Base-by-base conservation (phyloP, 164 flowering plant species). In the Paratinospora sagittata region DNA sequence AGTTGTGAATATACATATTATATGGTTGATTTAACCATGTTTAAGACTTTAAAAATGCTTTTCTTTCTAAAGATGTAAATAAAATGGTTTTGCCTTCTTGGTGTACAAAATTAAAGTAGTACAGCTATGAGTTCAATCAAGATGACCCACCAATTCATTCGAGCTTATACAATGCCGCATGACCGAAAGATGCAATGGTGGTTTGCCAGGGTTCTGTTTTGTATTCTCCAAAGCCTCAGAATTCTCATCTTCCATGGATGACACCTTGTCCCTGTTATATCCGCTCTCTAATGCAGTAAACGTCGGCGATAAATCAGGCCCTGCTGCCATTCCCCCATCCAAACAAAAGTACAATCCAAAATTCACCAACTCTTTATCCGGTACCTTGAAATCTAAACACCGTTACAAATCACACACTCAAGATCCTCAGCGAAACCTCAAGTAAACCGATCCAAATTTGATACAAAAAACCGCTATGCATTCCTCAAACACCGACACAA, bases 151-250 rank as follows among this genome's bases (percentile, higher is more conserved):
- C 81, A 52, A 65, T 33, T 81, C 87, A 63, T 0, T 67, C 41
- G 84, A 78, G 78, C 91, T 89, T 68, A 74, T 61, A 34, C 85
- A 82, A 69, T 89, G 90, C 34, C 91, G 78, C 69, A 87, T 76
- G 21, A 49, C 76, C 0, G 88, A 82, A 60, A 84, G 33, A 68
- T 85, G 76, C 64, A 86, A 72, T 0, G 91, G 91, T 30, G 93
- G 93, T 73, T 85, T 89, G 30, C 87, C 86, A 60, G 69, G 57
- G 14, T 23, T 78, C 36, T 84, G 85, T 27, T 81, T 81, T 10
- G 77, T 52, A 63, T 64, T 75, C n/a, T 76, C 83, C 66, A 74
- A 52, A 30, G 66, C 74, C 63, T 82, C 85, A 0, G 79, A 76
- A 63, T 61, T 78, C 67, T 80, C 78, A 12, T 79, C 84, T 47